Conservation (phyloP, 129 eudicot genomes). For the Lactuca saligna region DNA sequence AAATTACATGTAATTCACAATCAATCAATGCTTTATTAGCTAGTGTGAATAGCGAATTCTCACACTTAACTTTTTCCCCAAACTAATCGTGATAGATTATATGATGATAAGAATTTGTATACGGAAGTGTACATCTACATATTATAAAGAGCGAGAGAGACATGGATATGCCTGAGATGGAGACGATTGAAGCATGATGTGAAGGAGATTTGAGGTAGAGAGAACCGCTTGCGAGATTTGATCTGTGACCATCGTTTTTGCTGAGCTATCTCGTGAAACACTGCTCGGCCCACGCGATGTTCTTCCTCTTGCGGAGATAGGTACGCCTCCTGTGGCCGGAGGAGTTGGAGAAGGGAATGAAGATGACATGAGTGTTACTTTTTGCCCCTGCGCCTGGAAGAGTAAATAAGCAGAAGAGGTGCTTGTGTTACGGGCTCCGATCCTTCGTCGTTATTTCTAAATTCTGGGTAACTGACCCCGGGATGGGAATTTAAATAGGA, state of each 20-base stretch:
- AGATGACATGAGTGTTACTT: neutral
- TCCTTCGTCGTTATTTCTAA: too few species aligned
- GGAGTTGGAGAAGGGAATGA: neutral
- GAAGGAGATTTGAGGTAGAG: constrained; percentile 89
- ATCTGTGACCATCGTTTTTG: constrained; percentile 59
- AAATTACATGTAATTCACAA: neutral
- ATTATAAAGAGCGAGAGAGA: constrained; percentile 18
- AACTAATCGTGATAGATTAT: neutral
- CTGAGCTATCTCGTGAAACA: constrained; percentile 54
- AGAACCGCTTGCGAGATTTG: constrained; percentile 75
- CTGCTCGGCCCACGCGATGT: constrained; percentile 18
- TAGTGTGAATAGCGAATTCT: neutral
- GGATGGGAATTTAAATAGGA: too few species aligned
- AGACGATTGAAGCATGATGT: constrained; percentile 86
- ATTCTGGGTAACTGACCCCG: too few species aligned
- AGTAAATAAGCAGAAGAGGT: too few species aligned
- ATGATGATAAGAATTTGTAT: neutral
- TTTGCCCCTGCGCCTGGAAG: too few species aligned
- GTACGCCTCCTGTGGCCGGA: neutral
- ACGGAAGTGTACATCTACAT: neutral
- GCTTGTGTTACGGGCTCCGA: too few species aligned
- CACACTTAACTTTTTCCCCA: neutral
- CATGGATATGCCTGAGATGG: constrained; percentile 62
- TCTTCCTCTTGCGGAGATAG: constrained; percentile 25
- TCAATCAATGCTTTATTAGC: neutral